Evolutionary conservation across 106 monocot species (phyloP).

Genomic region (Dioscorea alata): DNA sequence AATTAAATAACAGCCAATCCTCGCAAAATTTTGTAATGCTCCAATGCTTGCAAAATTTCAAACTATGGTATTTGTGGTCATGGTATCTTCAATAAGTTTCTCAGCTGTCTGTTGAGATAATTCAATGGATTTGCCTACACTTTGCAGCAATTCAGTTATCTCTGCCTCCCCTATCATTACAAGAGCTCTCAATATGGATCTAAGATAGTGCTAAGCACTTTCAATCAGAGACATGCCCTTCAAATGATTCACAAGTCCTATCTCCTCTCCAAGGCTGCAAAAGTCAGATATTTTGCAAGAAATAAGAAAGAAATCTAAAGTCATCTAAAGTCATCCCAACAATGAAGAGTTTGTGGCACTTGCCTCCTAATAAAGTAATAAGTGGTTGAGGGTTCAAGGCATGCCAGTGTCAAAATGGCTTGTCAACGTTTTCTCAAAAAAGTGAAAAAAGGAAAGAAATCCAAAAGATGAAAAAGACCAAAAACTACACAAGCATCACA

Average conservation of each 20-base stretch:
- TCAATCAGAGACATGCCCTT: conserved; percentile 59
- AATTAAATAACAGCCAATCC: not conserved
- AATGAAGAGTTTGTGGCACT: no score
- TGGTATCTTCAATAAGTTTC: conserved; percentile 75
- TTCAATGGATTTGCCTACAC: conserved; percentile 42
- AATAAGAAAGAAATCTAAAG: not conserved
- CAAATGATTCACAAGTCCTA: conserved; percentile 76
- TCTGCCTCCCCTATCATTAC: conserved; percentile 65
- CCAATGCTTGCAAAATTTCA: conserved; percentile 58
- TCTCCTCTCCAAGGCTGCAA: conserved; percentile 85
- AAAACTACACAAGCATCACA: no score
- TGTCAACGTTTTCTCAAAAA: no score
- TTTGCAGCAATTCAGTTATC: conserved; percentile 60
- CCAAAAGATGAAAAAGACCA: no score
- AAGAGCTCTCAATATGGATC: conserved; percentile 44
- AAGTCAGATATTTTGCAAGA: conserved; percentile 1
- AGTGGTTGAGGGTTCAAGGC: no score
- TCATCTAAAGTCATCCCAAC: no score
- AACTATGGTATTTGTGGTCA: conserved; percentile 42
- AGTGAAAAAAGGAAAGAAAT: no score
- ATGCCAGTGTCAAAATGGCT: no score
- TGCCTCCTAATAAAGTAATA: no score
- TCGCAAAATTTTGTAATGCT: conserved; percentile 43
- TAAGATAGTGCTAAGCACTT: conserved; percentile 43
- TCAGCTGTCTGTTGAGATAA: conserved; percentile 63